A percentile compares a stretch with the other conserved stretches of the same genome.
Evolutionary conservation across 2,329 filamentous ascomycete species (phyloP).

Genomic region (Didymella segeticola): DNA sequence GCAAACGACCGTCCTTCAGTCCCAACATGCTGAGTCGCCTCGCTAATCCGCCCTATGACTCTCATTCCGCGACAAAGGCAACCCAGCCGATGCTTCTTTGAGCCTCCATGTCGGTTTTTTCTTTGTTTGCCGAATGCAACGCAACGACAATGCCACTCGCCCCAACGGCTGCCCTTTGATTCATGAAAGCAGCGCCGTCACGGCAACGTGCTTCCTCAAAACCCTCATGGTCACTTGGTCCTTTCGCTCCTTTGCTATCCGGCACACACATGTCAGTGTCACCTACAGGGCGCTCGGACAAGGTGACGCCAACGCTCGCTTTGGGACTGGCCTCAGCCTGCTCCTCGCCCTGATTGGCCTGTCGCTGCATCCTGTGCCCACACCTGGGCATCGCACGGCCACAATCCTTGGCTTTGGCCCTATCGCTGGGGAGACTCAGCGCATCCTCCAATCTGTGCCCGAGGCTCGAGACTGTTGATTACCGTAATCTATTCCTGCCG

Average conservation of each 20-base stretch:
- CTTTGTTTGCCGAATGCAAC: constrained; percentile 14
- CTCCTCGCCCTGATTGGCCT: constrained; percentile 18
- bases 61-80: constrained; percentile 26
- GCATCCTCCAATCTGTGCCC: constrained; percentile 28
- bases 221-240: neutral
- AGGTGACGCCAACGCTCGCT: constrained; percentile 23
- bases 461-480: constrained; percentile 23
- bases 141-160: constrained; percentile 8
- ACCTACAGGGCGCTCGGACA: constrained; percentile 12
- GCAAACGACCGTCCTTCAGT: constrained; percentile 25
- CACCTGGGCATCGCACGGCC: constrained; percentile 31
- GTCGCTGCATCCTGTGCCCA: constrained; percentile 18
- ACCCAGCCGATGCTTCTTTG: constrained; percentile 17
- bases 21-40: constrained; percentile 16
- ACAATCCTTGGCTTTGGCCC: constrained; percentile 37
- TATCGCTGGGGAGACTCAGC: constrained; percentile 37
- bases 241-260: neutral
- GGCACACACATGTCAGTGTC: constrained; percentile 21
- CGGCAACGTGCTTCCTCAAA: neutral
- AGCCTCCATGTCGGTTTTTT: constrained; percentile 15
- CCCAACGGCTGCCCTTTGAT: constrained; percentile 5
- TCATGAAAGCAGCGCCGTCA: constrained; percentile 1
- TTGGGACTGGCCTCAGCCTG: constrained; percentile 2
- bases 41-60: constrained; percentile 31
- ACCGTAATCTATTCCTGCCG: constrained; percentile 34